Base-by-base conservation (phyloP, 2,329 filamentous ascomycete species). In the Apiospora hydei region DNA sequence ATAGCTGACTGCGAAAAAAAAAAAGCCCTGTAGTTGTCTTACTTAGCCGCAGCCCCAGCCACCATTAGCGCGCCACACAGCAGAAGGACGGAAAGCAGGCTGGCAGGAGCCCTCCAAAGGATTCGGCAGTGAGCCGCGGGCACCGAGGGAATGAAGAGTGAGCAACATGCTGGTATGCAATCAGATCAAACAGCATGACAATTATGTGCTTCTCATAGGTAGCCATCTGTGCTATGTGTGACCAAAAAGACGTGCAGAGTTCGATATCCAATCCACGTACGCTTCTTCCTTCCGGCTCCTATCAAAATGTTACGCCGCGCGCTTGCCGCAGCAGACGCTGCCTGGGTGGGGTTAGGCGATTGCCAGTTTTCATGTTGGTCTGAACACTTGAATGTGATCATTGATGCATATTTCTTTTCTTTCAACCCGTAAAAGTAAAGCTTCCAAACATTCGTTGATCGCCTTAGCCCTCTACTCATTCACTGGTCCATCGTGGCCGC, bases 21-120 rank as follows among this genome's bases (percentile, higher is more conserved):
- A 30, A 30, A 57, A 24, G n/a, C 51, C 26, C 51, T 34, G 13
- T 16, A 18, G 18, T 61, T 64, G 57, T 64, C 57, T 64, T 64
- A 64, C 57, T n/a, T 64, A 41, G 57, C 57, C 57, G 34, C 34
- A 41, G 8, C 38, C 57, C 18, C 57, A 64, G 57, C 57, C 57
- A 41, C 57, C 57, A 64, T 41, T 41, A 64, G 34, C 18, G 34
- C 57, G 57, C 57, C 57, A 41, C 57, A 64, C 34, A 61, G 30
- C 53, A 61, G 26, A 13, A 24, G n/a, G 24, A 14, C 10, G 49
- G 49, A 14, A 14, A 51, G n/a, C n/a, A 49, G 46, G 18, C 26
- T 46, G 18, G 14, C 46, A 18, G 53, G 53, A 61, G 53, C 26
- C 53, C 26, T 61, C 53, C 53, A 61, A 16, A 38, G 30, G 26